These are phyloP conservation scores for Didymella sp. DNA, from an alignment of 2,329 filamentous ascomycete species.

Conservation along the genomic window DNA sequence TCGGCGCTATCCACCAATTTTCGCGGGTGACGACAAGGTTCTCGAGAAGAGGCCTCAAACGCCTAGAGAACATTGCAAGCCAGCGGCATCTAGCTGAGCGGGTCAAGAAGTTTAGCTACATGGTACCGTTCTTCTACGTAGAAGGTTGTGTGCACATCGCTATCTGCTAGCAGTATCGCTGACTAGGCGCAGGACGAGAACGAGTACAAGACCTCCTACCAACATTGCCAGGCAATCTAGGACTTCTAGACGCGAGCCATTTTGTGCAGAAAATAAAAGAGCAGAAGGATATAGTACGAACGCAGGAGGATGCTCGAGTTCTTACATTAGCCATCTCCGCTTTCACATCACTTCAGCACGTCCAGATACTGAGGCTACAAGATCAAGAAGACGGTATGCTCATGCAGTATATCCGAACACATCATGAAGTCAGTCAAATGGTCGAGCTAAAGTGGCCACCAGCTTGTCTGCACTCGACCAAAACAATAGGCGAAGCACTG, in stretches of 20 bases:
- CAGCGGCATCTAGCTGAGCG: slow-evolving; percentile 59
- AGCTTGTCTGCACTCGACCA: slow-evolving; percentile 68
- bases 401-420: slow-evolving; percentile 59
- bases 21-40: slow-evolving; percentile 61
- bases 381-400: slow-evolving; percentile 65
- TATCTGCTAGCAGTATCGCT: slow-evolving; percentile 24
- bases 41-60: slow-evolving; percentile 57
- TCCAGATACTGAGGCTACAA: slow-evolving; percentile 68
- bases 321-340: slow-evolving; percentile 63
- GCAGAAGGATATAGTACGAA: slow-evolving; percentile 59
- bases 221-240: slow-evolving; percentile 46
- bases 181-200: slow-evolving; percentile 47
- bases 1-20: slow-evolving; percentile 61
- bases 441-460: slow-evolving; percentile 66
- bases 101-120: slow-evolving; percentile 67
- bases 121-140: slow-evolving; percentile 66
- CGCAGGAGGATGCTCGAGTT: slow-evolving; percentile 59
- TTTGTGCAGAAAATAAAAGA: slow-evolving; percentile 57
- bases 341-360: slow-evolving; percentile 67
- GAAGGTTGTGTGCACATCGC: slow-evolving; percentile 50
- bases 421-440: slow-evolving; percentile 55
- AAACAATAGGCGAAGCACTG: slow-evolving; percentile 64
- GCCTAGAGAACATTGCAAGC: slow-evolving; percentile 58
- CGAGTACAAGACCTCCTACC: slow-evolving; percentile 51
- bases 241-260: slow-evolving; percentile 49